Base-by-base conservation (phyloP, 2,329 filamentous ascomycete genomes). In the Colletotrichum falcatum region DNA sequence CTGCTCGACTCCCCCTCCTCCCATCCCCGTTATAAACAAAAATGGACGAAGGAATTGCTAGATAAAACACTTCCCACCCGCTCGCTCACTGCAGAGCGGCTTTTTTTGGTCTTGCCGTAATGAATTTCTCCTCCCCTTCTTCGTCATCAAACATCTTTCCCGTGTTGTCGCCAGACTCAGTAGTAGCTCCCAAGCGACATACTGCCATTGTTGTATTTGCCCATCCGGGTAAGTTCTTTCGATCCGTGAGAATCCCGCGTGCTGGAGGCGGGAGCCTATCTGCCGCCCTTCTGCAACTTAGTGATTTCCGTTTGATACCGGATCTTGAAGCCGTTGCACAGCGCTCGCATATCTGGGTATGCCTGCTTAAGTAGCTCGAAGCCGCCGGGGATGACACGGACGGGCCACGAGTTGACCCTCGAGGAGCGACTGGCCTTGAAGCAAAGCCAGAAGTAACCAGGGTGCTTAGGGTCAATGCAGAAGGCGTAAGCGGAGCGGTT, bases 321-420 rank as follows among this genome's bases (percentile, higher is more conserved):
- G 77, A 95, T 82, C 86, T 98, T 98, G 87, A 98, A 98, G 7
- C 95, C 96, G 82, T 99, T 99, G 86, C 95, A 97, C 73, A 99
- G 85, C 59, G 94, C 94, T 75, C 92, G 89, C 93, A 98, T 97
- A 77, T 98, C 95, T 0, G 96, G 95, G 79, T 99, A 99, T 62
- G 92, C 89, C 74, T 93, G 92, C 74, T 92, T 93, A 82, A 94
- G 90, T 76, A 99, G 87, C 83, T 98, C 94, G 78, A 95, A 99
- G 6, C 94, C 96, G 76, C 97, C 93, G 2, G 96, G 96, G 23
- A 98, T 92, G 46, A 98, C 91, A 76, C 96, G 95, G 73, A 99
- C 94, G 6, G 90, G 89, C 91, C 95, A 95, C 56, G 90, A 90
- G 73, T 92, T 90, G 63, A 95, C 89, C 54, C 86, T 87, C 3